A percentile compares a stretch with the other conserved stretches of the same genome.
These are phyloP conservation scores for Friedmanniomyces simplex DNA, from an alignment of 495 filamentous ascomycete species.

Conservation along the genomic window DNA sequence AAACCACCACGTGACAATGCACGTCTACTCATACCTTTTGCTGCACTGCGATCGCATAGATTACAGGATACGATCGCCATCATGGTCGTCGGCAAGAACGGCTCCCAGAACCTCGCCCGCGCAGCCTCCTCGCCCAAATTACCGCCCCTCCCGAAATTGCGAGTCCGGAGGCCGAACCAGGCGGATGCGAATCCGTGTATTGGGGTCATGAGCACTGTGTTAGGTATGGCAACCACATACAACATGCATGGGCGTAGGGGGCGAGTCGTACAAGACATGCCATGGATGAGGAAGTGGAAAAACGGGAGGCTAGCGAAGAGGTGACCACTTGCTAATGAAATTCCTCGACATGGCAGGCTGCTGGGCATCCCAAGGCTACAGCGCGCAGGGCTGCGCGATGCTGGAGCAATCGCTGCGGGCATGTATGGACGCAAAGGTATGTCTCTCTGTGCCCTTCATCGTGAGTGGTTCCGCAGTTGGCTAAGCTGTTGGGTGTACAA, in stretches of 20 bases:
- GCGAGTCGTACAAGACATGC: too few species aligned
- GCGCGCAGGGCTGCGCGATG: slow-evolving; percentile 59
- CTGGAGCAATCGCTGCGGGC: slow-evolving; percentile 70
- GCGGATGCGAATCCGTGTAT: slow-evolving; percentile 68
- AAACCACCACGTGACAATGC: too few species aligned
- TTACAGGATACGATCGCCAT: background rate
- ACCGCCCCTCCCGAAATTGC: slow-evolving; percentile 74
- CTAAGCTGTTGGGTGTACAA: too few species aligned
- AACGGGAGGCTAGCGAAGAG: too few species aligned
- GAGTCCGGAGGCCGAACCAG: slow-evolving; percentile 72
- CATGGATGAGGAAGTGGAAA: too few species aligned
- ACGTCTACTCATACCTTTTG: too few species aligned
- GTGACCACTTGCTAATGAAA: too few species aligned
- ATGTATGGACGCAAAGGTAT: slow-evolving; percentile 88
- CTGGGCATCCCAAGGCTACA: slow-evolving; percentile 84
- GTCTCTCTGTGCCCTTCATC: slow-evolving; percentile 18
- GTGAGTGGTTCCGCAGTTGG: too few species aligned
- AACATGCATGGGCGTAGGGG: too few species aligned
- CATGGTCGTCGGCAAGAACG: slow-evolving; percentile 22
- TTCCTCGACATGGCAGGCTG: slow-evolving; percentile 49
- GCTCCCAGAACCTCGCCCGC: slow-evolving; percentile 7
- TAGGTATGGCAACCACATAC: too few species aligned
- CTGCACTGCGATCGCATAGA: too few species aligned
- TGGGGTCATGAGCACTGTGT: slow-evolving; percentile 75
- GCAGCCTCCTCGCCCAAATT: slow-evolving; percentile 49